phyloP scores from a whole-genome alignment of 495 filamentous ascomycete genomes.

The Talaromyces nanjingensis region DNA sequence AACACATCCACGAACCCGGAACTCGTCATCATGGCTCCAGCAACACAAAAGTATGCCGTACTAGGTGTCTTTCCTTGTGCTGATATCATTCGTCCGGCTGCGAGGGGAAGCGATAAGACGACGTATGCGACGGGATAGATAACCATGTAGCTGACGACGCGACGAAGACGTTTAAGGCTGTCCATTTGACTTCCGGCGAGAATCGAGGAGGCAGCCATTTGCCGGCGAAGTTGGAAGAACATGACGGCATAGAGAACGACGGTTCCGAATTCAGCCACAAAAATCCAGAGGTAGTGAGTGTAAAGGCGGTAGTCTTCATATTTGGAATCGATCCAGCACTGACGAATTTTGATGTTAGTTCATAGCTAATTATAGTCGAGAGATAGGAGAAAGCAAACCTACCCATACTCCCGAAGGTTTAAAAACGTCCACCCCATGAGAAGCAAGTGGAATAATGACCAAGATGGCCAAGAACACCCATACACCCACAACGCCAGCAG shows the following conservation, averaged over 20 bases:
- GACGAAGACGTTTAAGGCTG: slow-evolving; percentile 31
- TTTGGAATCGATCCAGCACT: slow-evolving; percentile 65
- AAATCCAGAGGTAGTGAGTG: slow-evolving; percentile 74
- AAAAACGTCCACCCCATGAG: slow-evolving; percentile 51
- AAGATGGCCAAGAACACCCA: slow-evolving; percentile 57
- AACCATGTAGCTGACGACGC: slow-evolving; percentile 59
- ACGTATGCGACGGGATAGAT: slow-evolving; percentile 69
- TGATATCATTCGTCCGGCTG: slow-evolving; percentile 57
- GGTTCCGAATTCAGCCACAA: slow-evolving; percentile 57
- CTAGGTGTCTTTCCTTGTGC: slow-evolving; percentile 46
- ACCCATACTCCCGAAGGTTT: slow-evolving; percentile 58
- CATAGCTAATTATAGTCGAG: neutral
- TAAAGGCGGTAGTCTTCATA: slow-evolving; percentile 57
- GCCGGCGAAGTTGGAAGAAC: slow-evolving; percentile 50
- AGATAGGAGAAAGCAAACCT: slow-evolving; percentile 17
- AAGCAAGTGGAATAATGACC: slow-evolving; percentile 46
- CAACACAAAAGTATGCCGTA: slow-evolving; percentile 53
- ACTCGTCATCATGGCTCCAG: slow-evolving; percentile 60
- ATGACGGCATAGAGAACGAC: slow-evolving; percentile 56
- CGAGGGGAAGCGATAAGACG: slow-evolving; percentile 61
- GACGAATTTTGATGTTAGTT: slow-evolving; percentile 9
- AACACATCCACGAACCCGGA: slow-evolving; percentile 67
- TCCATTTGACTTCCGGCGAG: slow-evolving; percentile 27
- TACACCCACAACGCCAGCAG: slow-evolving; percentile 37
- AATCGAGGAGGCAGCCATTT: slow-evolving; percentile 30